Evolutionary conservation across 2,329 filamentous ascomycete species (phyloP), one percentile per base, ranked within the genome.

Genomic region (Uncinocarpus reesii): DNA sequence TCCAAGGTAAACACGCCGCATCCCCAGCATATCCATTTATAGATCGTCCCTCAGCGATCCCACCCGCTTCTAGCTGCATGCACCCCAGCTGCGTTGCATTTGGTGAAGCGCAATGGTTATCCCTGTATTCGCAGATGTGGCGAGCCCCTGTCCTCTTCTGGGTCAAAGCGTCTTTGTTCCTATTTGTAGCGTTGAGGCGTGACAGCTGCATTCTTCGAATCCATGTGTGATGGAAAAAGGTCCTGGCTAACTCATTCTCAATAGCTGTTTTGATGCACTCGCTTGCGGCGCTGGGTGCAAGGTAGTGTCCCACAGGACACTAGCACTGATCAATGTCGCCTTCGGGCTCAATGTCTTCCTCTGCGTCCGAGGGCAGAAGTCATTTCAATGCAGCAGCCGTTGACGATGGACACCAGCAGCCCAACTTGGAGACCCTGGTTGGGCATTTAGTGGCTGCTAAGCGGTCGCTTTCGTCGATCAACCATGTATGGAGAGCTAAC

Each of bases 361-460:
- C 47, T 34, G n/a, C n/a, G n/a, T 41, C 41, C 1, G 15, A 16
- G 15, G 32, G 16, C 10, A 34, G 23, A n/a, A 40, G 26, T 11
- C 45, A 47, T 13, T 45, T 38, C 23, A 41, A 21, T n/a, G 21
- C 26, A 2, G 13, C 18, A 24, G 20, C 37, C 29, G 28, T 28
- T 31, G 23, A 23, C 13, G 43, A 38, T 23, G 43, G 31, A 23
- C 20, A 38, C n/a, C 51, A 50, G 45, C 35, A 51, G 11, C 49
- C 46, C 10, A 48, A 52, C 20, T 77, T 94, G 60, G 86, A 94
- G 57, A 80, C 79, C 20, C 79, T 96, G 36, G 85, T 95, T 48
- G 78, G 80, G 46, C 81, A 94, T 67, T 82, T 95, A 29, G 79
- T 95, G 34, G 82, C 84, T 24, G 85, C 90, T 7, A 95, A 95